These are phyloP conservation scores for Plantago lanceolata DNA, from an alignment of 305 asterid genomes.

Conservation along the genomic window DNA sequence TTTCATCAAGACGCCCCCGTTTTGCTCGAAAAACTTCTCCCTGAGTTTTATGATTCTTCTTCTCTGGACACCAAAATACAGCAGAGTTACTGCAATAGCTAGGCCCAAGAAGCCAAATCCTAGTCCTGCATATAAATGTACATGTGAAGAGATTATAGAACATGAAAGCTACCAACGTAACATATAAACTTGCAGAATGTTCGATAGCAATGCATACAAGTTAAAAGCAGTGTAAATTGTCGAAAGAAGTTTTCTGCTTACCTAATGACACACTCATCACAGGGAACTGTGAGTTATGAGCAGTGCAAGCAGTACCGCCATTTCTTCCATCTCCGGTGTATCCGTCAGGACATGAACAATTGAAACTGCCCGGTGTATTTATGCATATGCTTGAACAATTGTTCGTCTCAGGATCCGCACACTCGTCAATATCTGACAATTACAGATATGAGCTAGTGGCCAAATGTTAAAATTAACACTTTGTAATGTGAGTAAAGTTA, in stretches of 20 bases:
- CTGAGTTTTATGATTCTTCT: constrained; percentile 43
- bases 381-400: constrained; percentile 43
- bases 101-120: constrained; percentile 58
- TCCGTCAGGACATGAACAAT: constrained; percentile 55
- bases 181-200: too few relatives aligned
- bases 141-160: neutral
- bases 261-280: constrained; percentile 56
- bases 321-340: constrained; percentile 48
- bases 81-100: constrained; percentile 39
- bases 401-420: constrained; percentile 24
- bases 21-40: constrained; percentile 65
- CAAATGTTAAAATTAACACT: too few relatives aligned
- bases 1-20: constrained; percentile 55
- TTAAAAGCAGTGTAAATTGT: too few relatives aligned
- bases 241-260: too few relatives aligned
- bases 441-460: too few relatives aligned
- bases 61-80: constrained; percentile 49
- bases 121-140: constrained; percentile 39
- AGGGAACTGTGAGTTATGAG: constrained; percentile 37
- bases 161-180: neutral
- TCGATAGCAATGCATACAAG: too few relatives aligned
- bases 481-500: neutral
- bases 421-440: constrained; percentile 11
- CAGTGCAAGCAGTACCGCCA: constrained; percentile 42
- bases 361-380: constrained; percentile 45